Conservation (phyloP, 176 grass and related monocot species). For the Sorghum bicolor region DNA sequence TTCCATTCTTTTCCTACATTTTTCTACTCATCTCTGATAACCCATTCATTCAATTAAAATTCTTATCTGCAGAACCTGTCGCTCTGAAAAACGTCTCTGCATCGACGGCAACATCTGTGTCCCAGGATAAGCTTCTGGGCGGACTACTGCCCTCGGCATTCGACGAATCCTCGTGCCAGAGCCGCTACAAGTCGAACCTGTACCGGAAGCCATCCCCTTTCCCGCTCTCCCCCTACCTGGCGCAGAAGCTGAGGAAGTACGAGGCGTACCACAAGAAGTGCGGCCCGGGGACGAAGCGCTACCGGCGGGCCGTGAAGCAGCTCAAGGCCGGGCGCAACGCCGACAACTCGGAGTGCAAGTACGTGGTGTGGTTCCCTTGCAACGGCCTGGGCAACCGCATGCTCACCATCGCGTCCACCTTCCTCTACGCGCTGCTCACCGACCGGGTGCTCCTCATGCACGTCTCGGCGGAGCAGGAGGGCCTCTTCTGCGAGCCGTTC, state of each 20-base stretch:
- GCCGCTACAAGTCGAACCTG: slow-evolving; percentile 59
- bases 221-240: slow-evolving; percentile 60
- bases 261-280: slow-evolving; percentile 83
- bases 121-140: slow-evolving; percentile 48
- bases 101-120: background rate
- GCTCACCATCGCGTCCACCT: slow-evolving; percentile 71
- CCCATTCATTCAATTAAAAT: background rate
- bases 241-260: slow-evolving; percentile 60
- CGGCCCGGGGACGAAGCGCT: slow-evolving; percentile 53
- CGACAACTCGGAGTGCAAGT: slow-evolving; percentile 51
- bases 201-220: slow-evolving; percentile 70
- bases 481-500: slow-evolving; percentile 87
- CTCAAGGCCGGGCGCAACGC: slow-evolving; percentile 53
- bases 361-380: slow-evolving; percentile 80
- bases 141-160: slow-evolving; percentile 62
- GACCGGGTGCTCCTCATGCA: slow-evolving; percentile 62
- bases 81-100: background rate
- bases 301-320: slow-evolving; percentile 59
- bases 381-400: slow-evolving; percentile 92
- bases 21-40: background rate
- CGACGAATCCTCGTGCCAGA: slow-evolving; percentile 53
- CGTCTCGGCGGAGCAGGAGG: slow-evolving; percentile 49
- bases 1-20: background rate
- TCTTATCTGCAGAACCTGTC: slow-evolving; percentile 4
- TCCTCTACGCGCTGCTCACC: slow-evolving; percentile 81